phyloP scores from a whole-genome alignment of 75 land plant species.

The Sequoia sempervirens region DNA sequence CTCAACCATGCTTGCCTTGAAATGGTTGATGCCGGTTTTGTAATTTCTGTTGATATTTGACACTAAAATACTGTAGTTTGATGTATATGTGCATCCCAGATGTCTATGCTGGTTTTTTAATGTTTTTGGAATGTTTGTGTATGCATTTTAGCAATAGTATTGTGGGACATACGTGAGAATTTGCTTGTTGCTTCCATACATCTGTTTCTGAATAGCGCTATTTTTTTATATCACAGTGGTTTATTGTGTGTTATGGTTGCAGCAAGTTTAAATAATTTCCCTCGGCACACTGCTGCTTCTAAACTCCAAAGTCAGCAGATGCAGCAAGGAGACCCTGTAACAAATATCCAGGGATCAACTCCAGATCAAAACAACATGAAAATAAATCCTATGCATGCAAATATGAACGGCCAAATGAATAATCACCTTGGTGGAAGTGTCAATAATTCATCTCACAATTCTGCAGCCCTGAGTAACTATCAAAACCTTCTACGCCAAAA shows the following conservation, averaged over 20 bases:
- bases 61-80: not conserved
- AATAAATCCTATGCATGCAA: slow-evolving; percentile 38
- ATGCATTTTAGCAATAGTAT: not conserved
- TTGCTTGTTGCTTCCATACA: not conserved
- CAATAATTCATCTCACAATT: slow-evolving; percentile 30
- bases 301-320: slow-evolving; percentile 45
- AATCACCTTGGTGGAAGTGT: slow-evolving; percentile 23
- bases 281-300: slow-evolving; percentile 29
- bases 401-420: slow-evolving; percentile 20
- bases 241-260: slow-evolving; percentile 11
- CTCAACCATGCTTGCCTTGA: not conserved
- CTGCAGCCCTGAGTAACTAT: slow-evolving; percentile 32
- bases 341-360: slow-evolving; percentile 26
- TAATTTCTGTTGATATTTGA: not conserved
- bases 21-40: not conserved
- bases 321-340: slow-evolving; percentile 39
- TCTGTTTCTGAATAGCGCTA: not conserved
- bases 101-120: not conserved
- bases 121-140: not conserved
- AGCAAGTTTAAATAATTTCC: slow-evolving; percentile 58
- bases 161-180: not conserved
- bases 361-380: slow-evolving; percentile 34
- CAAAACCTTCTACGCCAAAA: slow-evolving; percentile 51
- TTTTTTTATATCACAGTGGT: not conserved
- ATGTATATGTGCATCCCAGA: not conserved